Evolutionary conservation across 805 yeast species (phyloP), one percentile per base, ranked within the genome.

Genomic region (Kregervanrija delftensis): DNA sequence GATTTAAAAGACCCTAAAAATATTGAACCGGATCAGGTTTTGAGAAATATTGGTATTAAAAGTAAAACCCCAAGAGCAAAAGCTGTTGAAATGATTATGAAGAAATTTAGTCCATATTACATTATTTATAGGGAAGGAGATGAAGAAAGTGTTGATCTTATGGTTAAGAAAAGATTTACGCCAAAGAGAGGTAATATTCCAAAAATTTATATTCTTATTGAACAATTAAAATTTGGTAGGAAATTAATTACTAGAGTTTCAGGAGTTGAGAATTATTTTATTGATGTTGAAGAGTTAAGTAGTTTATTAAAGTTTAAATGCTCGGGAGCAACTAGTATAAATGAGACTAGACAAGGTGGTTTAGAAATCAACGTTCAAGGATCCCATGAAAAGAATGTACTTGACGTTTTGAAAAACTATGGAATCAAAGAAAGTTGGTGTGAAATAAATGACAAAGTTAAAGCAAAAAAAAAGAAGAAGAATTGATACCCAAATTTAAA

Each of bases 341-440:
- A 82, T 0, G 79, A 76, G 30, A 75, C 78, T 36, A 67, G 69
- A 12, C 81, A 82, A 4, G 74, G 72, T 34, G 56, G 74, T 0
- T 61, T 71, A 35, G 95, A 86, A 55, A 88, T 93, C 4, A 73
- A 80, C 39, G 95, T 93, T 2, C 98, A 93, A 66, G 99, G 99
- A 0, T 85, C 91, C 2, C 98, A 91, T 59, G 79, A 80, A 17
- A 73, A 77, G 39, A 60, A 73, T 0, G 77, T 84, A 10, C 66
- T 72, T n/a, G 82, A 80, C 2, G 60, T 82, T 38, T 64, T 90
- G 46, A 67, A 66, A 4, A 68, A 78, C 46, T 68, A 70, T 43
- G 95, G 96, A 0, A 64, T 91, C 22, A 81, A 83, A 17, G 60
- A 73, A 4, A 61, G 72, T 13, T 85, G 83, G 82, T 80, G 91